Evolutionary conservation across 441 rosid genomes (phyloP).

Genomic region (Theobroma grandiflorum): DNA sequence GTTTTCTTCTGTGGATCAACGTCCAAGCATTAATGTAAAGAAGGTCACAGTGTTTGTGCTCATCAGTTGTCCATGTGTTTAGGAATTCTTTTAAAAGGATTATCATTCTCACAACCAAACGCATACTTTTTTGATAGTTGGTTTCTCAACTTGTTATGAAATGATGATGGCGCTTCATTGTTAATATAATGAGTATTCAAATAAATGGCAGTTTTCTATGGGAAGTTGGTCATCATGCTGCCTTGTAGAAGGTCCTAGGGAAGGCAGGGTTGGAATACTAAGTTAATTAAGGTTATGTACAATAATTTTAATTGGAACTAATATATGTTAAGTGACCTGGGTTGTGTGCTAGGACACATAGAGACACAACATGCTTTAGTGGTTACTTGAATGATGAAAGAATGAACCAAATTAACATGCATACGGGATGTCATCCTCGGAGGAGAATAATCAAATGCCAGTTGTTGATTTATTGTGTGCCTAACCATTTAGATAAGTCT

Average conservation of each 20-base stretch:
- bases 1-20: constrained; percentile 2
- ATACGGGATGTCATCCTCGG: background rate
- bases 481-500: background rate
- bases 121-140: background rate
- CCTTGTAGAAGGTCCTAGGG: constrained; percentile 15
- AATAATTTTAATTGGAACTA: background rate
- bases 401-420: background rate
- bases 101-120: background rate
- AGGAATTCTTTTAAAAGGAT: constrained; percentile 1
- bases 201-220: background rate
- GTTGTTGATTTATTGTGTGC: background rate
- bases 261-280: constrained; percentile 2
- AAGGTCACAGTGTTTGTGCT: background rate
- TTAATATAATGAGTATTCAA: background rate
- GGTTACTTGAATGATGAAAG: background rate
- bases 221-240: constrained; percentile 8
- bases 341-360: background rate
- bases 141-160: constrained; percentile 4
- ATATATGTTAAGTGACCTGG: background rate
- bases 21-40: background rate
- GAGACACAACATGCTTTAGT: background rate
- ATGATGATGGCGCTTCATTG: constrained; percentile 1
- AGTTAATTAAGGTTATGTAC: constrained; percentile 3
- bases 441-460: background rate
- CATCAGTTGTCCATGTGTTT: constrained; percentile 12